Base-by-base conservation (phyloP, 2,329 filamentous ascomycete genomes). In the Alternaria triticina region DNA sequence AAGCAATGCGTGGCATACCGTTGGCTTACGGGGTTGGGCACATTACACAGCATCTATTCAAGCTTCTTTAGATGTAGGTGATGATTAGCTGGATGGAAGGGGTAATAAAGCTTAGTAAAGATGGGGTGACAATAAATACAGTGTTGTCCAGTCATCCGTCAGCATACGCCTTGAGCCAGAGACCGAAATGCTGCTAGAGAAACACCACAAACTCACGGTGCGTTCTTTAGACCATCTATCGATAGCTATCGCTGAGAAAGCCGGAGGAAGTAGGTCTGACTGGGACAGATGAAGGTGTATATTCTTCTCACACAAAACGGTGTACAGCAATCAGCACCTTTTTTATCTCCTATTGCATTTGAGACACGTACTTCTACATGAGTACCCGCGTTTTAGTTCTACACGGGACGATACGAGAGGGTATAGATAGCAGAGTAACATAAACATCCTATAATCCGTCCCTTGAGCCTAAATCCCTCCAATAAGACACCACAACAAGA, bases 201-300 rank as follows among this genome's bases (percentile, higher is more conserved):
- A 40, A 40, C 9, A 40, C 36, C 8, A 5, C 36, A 40, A 40
- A 17, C n/a, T 40, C 36, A 40, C n/a, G 4, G 9, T 17, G 2
- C 36, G 36, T 0, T 17, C 36, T 10, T 40, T 9, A 0, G 8
- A 40, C 17, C 36, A 17, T 2, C 36, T 5, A 17, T 17, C 0
- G 36, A 9, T 40, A 40, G 9, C 0, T 1, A 17, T 40, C n/a
- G n/a, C 36, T 17, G 36, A 40, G 4, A 40, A 40, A 40, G 4
- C 4, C n/a, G 0, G n/a, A 40, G 4, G 33, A 40, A 1, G 4
- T 40, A 40, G 36, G 36, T 40, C 15, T 40, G 10, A 17, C 33
- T 40, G 36, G 0, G 1, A 1, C n/a, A 0, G 17, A 1, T 40
- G 15, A 40, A 0, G 8, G 36, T 40, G n/a, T 40, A 11, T 40